Evolutionary conservation across 2,329 filamentous ascomycete genomes (phyloP).

Genomic region (Lachnellula occidentalis): DNA sequence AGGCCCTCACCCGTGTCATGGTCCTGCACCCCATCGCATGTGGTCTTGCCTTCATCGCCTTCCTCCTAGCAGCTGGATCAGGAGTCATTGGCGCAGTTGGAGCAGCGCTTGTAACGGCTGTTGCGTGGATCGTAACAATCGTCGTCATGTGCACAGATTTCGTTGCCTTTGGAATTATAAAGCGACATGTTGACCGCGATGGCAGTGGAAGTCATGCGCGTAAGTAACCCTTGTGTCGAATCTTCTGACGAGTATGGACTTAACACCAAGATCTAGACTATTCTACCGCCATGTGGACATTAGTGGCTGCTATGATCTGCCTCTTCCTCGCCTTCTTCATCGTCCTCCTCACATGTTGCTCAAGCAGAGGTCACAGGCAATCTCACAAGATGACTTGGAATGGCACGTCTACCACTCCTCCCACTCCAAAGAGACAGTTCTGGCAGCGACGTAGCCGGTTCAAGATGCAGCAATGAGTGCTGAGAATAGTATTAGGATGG

Average conservation of each 20-base stretch:
- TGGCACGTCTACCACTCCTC: constrained; percentile 7
- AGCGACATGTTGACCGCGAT: constrained; percentile 46
- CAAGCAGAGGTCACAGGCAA: constrained; percentile 29
- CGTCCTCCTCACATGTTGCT: constrained; percentile 58
- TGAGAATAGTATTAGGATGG: no score
- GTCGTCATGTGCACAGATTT: constrained; percentile 52
- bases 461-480: background rate
- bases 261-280: constrained; percentile 31
- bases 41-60: constrained; percentile 53
- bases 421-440: constrained; percentile 14
- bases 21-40: constrained; percentile 57
- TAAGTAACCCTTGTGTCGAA: background rate
- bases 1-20: constrained; percentile 52
- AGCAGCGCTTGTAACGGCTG: constrained; percentile 43
- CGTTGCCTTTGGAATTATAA: constrained; percentile 49
- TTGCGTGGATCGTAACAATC: constrained; percentile 45
- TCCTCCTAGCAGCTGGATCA: constrained; percentile 48
- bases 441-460: constrained; percentile 16
- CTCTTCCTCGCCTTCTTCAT: constrained; percentile 50
- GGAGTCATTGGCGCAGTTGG: constrained; percentile 47
- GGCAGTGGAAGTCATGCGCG: constrained; percentile 37
- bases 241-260: no score
- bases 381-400: no score
- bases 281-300: constrained; percentile 52
- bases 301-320: constrained; percentile 50